Evolutionary conservation across 805 yeast genomes (phyloP).

Genomic region (Candida morakotiae): DNA sequence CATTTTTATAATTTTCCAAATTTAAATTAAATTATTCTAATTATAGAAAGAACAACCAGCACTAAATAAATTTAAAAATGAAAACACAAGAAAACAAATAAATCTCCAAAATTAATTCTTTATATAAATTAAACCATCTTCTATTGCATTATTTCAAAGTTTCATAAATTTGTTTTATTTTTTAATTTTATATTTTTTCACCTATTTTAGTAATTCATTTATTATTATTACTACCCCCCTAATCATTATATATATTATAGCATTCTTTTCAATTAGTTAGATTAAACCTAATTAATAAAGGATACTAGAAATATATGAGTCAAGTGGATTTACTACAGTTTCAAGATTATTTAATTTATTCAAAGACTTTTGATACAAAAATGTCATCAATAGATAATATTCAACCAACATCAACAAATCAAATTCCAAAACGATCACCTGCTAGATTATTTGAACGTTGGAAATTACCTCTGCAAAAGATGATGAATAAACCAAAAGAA

Average conservation of each 20-base stretch:
- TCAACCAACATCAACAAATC: slow-evolving; percentile 1
- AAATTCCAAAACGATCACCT: slow-evolving; percentile 13
- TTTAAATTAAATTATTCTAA: not conserved
- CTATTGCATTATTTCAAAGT: not conserved
- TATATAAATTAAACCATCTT: not conserved
- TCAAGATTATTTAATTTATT: slow-evolving; percentile 6
- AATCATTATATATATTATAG: too few species aligned
- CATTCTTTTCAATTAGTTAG: too few species aligned
- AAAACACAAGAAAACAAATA: not conserved
- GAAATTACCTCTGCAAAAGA: slow-evolving; percentile 1
- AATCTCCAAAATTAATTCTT: too few species aligned
- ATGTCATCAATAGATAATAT: not conserved
- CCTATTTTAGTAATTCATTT: slow-evolving; percentile 3
- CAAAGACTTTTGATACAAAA: not conserved
- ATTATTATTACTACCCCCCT: too few species aligned
- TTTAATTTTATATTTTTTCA: not conserved
- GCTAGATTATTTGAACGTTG: slow-evolving; percentile 10
- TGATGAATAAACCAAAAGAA: not conserved
- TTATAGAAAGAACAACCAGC: not conserved
- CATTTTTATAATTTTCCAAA: too few species aligned
- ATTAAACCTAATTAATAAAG: too few species aligned
- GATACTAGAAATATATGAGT: not conserved
- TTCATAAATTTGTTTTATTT: not conserved
- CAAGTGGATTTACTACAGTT: slow-evolving; percentile 2
- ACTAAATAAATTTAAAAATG: not conserved